Base-by-base conservation (phyloP, 495 filamentous ascomycete genomes). In the Oleoguttula mirabilis region DNA sequence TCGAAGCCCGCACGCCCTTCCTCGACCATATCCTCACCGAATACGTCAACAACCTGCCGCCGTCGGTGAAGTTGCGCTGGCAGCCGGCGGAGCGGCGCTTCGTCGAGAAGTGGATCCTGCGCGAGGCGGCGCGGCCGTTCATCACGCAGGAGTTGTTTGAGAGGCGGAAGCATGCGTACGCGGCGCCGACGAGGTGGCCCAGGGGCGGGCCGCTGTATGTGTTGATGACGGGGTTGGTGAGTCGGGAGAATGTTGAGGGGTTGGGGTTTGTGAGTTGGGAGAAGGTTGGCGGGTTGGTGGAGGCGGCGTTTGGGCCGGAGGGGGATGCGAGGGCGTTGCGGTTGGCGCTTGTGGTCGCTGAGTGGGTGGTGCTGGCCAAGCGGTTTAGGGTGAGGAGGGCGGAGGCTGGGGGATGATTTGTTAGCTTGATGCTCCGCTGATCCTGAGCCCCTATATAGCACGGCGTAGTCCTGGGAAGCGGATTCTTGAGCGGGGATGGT, bases 21-120 rank as follows among this genome's bases (percentile, higher is more conserved):
- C 59, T 73, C 5, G 70, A 75, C 42, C 70, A 73, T 41, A 50
- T 63, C 4, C 49, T 73, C 2, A 64, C 67, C 3, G 65, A 70
- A 44, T 72, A 67, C 41, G 62, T 62, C 15, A 70, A 70, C 43
- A 30, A 34, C 1, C 51, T 72, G 3, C 70, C 69, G 5, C 67
- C 67, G 0, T 66, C 60, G 32, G 34, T 71, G 28, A 73, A 72
- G 47, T 48, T 72, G 14, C 47, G 51, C 5, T 68, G 59, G 43
- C 49, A 58, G 35, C 22, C 40, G 20, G 41, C 21, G 3, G 36
- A 48, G 20, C 16, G 36, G 5, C 17, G 30, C 3, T 60, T 67
- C 28, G 45, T 48, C 4, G 67, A 71, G 50, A 72, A 72, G 37
- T 69, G 65, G 54, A 66, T 73, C 37, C 57, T 73, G 19, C 61